Percentiles rank a stretch among this genome's conserved stretches.
Conservation (phyloP, 2,329 filamentous ascomycete species). For the Colletotrichum sp. region DNA sequence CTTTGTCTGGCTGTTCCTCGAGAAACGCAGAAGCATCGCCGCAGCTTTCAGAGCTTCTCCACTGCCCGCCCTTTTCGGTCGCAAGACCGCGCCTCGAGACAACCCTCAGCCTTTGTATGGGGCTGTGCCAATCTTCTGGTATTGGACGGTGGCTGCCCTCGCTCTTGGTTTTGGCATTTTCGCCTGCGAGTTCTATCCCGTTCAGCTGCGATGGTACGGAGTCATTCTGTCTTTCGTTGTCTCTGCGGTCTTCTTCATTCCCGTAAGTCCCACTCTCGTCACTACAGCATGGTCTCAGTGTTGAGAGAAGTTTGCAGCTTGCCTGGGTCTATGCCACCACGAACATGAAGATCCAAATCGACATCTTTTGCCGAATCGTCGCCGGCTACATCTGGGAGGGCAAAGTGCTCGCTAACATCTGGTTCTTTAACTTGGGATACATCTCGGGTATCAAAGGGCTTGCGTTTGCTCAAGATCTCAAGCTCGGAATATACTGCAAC, state of each 20-base stretch:
- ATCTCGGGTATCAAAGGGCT: constrained; percentile 47
- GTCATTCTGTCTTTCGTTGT: constrained; percentile 31
- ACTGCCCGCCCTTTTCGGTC: not conserved
- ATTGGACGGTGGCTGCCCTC: constrained; percentile 20
- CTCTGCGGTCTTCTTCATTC: constrained; percentile 32
- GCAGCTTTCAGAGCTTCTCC: not conserved
- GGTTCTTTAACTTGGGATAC: constrained; percentile 43
- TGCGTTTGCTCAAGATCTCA: constrained; percentile 48
- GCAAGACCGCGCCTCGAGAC: not conserved
- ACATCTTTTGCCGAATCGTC: constrained; percentile 49
- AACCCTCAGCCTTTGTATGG: constrained; percentile 23
- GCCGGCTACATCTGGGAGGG: constrained; percentile 50
- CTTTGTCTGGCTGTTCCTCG: constrained; percentile 34
- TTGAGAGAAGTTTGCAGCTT: constrained; percentile 21
- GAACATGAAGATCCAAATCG: constrained; percentile 48
- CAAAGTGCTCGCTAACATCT: constrained; percentile 44
- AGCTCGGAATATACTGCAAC: constrained; percentile 47
- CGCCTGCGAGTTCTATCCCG: constrained; percentile 33
- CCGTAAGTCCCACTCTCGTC: constrained; percentile 20
- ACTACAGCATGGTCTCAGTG: not conserved
- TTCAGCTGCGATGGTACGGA: constrained; percentile 36
- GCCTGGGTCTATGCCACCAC: constrained; percentile 42
- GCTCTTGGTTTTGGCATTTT: constrained; percentile 32
- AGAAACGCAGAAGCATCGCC: constrained; percentile 30
- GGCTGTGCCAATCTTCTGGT: constrained; percentile 31